Evolutionary conservation across 192 early-diverging fungal genomes (phyloP), one percentile per base, ranked within the genome.

Genomic region (Backusella morwellensis): DNA sequence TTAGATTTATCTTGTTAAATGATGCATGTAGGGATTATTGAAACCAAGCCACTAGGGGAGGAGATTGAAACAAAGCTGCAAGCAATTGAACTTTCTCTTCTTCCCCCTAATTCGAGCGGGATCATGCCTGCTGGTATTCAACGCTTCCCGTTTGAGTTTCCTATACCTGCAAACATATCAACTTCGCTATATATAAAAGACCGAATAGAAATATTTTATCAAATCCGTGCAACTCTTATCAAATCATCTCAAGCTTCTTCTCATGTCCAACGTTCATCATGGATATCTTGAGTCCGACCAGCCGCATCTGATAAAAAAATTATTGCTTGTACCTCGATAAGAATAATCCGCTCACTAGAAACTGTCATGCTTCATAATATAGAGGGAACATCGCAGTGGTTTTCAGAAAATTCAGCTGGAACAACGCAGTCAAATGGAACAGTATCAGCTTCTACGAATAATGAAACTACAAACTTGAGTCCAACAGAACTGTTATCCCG

Each of bases 131-230:
- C 74, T 11, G 74, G 78, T 32, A 35, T 41, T 23, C 74, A 80
- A 66, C 78, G 74, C 12, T 44, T 75, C 11, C 78, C 78, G 0
- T 80, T 80, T 50, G 78, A 80, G 35, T 72, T 80, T 36, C 78
- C 78, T 23, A 75, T 80, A 17, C 74, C 78, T 21, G 17, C 68
- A n/a, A 50, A 69, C 11, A 17, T 80, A 6, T 74, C 78, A 35
- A 50, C 78, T 17, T 72, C 78, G 8, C 6, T 75, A 6, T 35
- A 21, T 6, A 70, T 80, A 21, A 50, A 68, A 23, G 70, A 80
- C 3, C 74, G 69, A 17, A 23, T 70, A 19, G 21, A 66, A 26
- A 80, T 80, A 14, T 80, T 70, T 35, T 80, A 80, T 34, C 74
- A 74, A 29, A 29, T 75, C 5, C 75, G 32, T 12, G 78, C 78